Evolutionary conservation across 192 early-diverging fungal genomes (phyloP).

Genomic region (Coemansia biformis): DNA sequence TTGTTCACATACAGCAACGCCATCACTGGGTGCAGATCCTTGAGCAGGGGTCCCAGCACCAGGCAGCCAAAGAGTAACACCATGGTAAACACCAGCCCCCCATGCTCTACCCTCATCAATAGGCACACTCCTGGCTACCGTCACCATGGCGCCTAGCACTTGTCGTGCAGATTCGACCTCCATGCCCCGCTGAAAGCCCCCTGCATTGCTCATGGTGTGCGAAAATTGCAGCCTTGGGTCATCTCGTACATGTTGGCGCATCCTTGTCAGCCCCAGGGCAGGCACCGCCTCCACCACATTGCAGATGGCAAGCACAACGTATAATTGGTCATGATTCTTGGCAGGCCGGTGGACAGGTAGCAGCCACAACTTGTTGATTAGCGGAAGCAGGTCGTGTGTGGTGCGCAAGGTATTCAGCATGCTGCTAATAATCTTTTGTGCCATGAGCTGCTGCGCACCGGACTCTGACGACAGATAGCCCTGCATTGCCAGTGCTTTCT

Average conservation of each 20-base stretch:
- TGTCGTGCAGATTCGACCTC: slow-evolving; percentile 14
- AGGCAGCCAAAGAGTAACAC: too few relatives aligned
- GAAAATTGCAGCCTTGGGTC: slow-evolving; percentile 34
- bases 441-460: slow-evolving; percentile 33
- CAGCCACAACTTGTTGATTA: too few relatives aligned
- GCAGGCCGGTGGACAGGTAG: too few relatives aligned
- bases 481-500: slow-evolving; percentile 27
- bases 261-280: slow-evolving; percentile 25
- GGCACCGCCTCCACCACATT: slow-evolving; percentile 33
- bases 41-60: too few relatives aligned
- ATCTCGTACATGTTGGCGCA: slow-evolving; percentile 33
- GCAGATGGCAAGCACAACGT: slow-evolving; percentile 35
- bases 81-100: too few relatives aligned
- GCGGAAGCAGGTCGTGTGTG: too few relatives aligned
- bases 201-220: slow-evolving; percentile 1
- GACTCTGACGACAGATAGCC: slow-evolving; percentile 16
- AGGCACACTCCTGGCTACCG: too few relatives aligned
- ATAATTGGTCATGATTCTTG: slow-evolving; percentile 15
- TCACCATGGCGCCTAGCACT: slow-evolving; percentile 28
- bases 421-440: slow-evolving; percentile 37
- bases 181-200: too few relatives aligned
- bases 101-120: too few relatives aligned
- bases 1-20: too few relatives aligned
- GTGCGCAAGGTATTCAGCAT: slow-evolving; percentile 8
- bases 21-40: too few relatives aligned